phyloP scores from a whole-genome alignment of 768 basidiomycete genomes.

The Panus rudis region DNA sequence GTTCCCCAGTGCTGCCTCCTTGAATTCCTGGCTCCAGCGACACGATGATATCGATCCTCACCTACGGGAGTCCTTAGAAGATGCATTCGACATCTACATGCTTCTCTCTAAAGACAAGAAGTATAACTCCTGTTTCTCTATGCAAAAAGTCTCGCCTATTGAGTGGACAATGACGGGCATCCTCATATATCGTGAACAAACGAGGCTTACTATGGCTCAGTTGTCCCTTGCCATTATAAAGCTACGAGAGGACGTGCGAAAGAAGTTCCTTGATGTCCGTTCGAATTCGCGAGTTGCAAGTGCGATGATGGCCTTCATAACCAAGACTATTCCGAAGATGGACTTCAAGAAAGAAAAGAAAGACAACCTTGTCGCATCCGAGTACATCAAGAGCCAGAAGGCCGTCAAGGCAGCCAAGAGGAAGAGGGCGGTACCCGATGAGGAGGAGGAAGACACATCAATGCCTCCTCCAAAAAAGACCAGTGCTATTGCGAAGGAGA shows the following conservation, averaged over 20 bases:
- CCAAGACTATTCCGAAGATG: background rate
- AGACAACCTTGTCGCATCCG: slow-evolving; percentile 5
- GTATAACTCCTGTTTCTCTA: slow-evolving; percentile 28
- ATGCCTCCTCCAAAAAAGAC: background rate
- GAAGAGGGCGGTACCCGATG: background rate
- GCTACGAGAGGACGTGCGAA: slow-evolving; percentile 54
- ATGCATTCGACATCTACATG: slow-evolving; percentile 43
- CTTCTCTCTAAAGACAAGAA: slow-evolving; percentile 35
- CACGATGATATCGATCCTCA: slow-evolving; percentile 18
- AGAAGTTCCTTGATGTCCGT: slow-evolving; percentile 52
- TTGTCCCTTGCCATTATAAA: slow-evolving; percentile 37
- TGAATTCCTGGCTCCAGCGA: slow-evolving; percentile 24
- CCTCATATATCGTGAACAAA: slow-evolving; percentile 40
- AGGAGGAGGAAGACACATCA: slow-evolving; percentile 7
- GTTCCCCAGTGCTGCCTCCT: slow-evolving; percentile 12
- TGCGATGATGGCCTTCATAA: slow-evolving; percentile 51
- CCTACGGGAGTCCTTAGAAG: slow-evolving; percentile 29
- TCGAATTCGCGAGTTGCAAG: slow-evolving; percentile 52
- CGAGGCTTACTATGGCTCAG: slow-evolving; percentile 27
- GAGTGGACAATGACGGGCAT: slow-evolving; percentile 58
- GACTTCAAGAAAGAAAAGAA: slow-evolving; percentile 6
- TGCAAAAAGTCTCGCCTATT: slow-evolving; percentile 45
- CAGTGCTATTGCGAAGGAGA: background rate
- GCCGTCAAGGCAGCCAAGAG: slow-evolving; percentile 1
- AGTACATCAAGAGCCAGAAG: background rate